Percentiles rank a stretch among this genome's conserved stretches.
Evolutionary conservation across 176 grass and related monocot species (phyloP).

Genomic region (Alloteropsis semialata): DNA sequence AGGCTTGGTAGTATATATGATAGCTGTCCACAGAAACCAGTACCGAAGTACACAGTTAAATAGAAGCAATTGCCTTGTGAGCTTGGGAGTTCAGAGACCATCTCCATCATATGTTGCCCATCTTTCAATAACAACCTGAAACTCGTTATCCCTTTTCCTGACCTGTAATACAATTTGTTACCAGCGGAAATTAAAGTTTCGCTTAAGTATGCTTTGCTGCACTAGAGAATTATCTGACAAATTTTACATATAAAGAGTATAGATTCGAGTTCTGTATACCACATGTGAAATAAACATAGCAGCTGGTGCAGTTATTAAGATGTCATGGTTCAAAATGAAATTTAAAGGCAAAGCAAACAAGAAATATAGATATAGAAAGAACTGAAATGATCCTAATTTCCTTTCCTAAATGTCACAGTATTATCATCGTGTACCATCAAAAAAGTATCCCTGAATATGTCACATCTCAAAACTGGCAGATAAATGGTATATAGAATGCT

Average conservation of each 20-base stretch:
- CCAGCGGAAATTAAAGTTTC: not conserved
- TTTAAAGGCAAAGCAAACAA: not conserved
- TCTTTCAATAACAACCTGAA: conserved; percentile 92
- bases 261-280: not conserved
- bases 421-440: not conserved
- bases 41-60: not conserved
- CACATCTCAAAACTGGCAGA: not conserved
- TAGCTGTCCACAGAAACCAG: conserved; percentile 4
- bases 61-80: not conserved
- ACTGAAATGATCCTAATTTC: not conserved
- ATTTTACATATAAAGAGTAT: not conserved
- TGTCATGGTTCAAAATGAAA: conserved; percentile 18
- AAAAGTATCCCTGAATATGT: not conserved
- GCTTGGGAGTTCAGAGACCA: conserved; percentile 54
- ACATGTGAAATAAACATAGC: not conserved
- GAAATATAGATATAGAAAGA: not conserved
- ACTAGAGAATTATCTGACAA: not conserved
- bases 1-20: not conserved
- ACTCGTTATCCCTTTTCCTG: conserved; percentile 73
- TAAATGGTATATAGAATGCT: not conserved
- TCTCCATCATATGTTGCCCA: conserved; percentile 97
- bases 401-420: not conserved
- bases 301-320: not conserved
- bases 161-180: conserved; percentile 46
- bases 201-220: not conserved